Conservation (phyloP, 208 protist species). For the Trypanosoma congolense region DNA sequence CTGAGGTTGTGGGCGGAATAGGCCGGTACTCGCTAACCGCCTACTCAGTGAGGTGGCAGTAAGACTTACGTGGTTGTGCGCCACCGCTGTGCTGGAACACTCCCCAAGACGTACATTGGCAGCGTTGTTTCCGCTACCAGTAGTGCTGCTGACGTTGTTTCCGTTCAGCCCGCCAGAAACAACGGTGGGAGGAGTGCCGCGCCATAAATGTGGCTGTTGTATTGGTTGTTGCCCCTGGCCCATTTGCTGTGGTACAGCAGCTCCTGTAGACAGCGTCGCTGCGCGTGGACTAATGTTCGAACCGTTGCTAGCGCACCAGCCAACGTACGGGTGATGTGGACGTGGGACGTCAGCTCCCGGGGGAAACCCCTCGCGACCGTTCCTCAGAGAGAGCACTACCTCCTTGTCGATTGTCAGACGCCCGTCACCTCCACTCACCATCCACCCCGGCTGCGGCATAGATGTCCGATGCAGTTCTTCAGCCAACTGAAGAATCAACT, state of each 20-base stretch:
- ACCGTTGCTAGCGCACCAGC: conserved; percentile 2
- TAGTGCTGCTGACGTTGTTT: conserved; percentile 3
- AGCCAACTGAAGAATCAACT: conserved; percentile 20
- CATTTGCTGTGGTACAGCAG: background rate
- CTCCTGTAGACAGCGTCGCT: conserved; percentile 7
- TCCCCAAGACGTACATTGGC: background rate
- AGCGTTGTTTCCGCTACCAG: background rate
- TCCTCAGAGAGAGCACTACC: conserved; percentile 59
- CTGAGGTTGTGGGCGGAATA: conserved; percentile 24
- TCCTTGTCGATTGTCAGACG: conserved; percentile 81
- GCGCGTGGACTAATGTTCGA: conserved; percentile 7
- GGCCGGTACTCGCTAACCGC: conserved; percentile 11
- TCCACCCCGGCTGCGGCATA: background rate
- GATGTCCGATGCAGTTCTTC: conserved; percentile 16
- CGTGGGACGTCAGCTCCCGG: conserved; percentile 16
- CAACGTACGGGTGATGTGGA: conserved; percentile 24
- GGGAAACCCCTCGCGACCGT: conserved; percentile 16
- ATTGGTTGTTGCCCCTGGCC: background rate
- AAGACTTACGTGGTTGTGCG: conserved; percentile 1
- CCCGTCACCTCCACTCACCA: conserved; percentile 27
- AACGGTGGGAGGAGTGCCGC: conserved; percentile 16
- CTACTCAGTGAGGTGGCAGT: conserved; percentile 13
- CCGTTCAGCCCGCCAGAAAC: background rate
- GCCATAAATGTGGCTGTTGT: conserved; percentile 9
- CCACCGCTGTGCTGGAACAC: background rate